Conservation (phyloP, 2,329 filamentous ascomycete genomes). For the Ascochyta fabae region DNA sequence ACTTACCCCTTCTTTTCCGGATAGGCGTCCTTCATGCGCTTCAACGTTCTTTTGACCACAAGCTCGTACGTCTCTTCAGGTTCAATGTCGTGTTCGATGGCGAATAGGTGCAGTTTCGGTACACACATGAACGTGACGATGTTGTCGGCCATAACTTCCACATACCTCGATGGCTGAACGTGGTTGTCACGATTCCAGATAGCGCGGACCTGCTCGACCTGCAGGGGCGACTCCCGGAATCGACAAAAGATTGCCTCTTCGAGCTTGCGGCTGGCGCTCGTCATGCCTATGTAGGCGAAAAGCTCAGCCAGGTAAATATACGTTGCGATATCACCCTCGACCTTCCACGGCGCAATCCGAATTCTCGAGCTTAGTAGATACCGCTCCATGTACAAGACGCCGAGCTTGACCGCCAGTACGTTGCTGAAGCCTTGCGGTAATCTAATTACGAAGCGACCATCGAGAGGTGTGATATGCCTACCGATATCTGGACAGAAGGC, state of each 20-base stretch:
- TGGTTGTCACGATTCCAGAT: conserved; percentile 1
- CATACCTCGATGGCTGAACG: not conserved
- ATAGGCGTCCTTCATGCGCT: not conserved
- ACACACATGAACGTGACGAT: conserved; percentile 4
- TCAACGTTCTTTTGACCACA: not conserved
- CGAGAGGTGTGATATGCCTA: not conserved
- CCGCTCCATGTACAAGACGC: conserved; percentile 12
- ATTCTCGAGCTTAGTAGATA: not conserved
- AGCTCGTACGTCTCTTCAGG: not conserved
- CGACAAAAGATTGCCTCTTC: not conserved
- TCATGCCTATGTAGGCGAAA: not conserved
- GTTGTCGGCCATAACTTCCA: conserved; percentile 5
- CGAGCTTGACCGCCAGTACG: conserved; percentile 2
- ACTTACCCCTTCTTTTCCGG: not conserved
- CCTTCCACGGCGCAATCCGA: not conserved
- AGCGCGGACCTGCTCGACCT: not conserved
- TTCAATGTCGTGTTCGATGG: not conserved
- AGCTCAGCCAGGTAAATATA: not conserved
- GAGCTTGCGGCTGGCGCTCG: not conserved
- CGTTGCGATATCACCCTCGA: not conserved
- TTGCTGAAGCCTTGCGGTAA: conserved; percentile 6
- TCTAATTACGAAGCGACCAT: not conserved
- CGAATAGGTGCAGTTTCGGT: conserved; percentile 4
- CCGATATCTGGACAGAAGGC: conserved; percentile 5
- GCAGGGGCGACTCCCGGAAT: not conserved